Evolutionary conservation across 1,284 basidiomycete genomes (phyloP).

Genomic region (Sanguinoderma infundibulare): DNA sequence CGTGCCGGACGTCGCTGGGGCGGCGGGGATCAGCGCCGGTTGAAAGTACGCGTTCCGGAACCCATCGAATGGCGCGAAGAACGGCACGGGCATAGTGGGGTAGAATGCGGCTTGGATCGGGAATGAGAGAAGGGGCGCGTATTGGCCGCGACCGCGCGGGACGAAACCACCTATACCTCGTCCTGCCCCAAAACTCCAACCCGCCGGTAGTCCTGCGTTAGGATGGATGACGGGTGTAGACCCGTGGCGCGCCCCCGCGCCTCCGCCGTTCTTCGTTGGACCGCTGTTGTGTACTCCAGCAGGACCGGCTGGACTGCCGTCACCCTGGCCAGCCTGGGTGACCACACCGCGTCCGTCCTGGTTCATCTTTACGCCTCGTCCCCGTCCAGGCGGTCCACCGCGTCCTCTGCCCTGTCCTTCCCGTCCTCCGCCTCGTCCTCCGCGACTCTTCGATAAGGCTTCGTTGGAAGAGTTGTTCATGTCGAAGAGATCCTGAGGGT

Average conservation of each 20-base stretch:
- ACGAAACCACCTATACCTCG: not conserved
- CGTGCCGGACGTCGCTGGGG: not conserved
- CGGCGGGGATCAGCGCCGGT: not conserved
- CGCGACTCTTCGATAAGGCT: not conserved
- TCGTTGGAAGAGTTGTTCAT: not conserved
- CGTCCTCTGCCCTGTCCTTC: not conserved
- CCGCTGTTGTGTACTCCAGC: not conserved
- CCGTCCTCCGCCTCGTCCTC: not conserved
- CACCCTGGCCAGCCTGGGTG: not conserved
- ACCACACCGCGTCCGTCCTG: not conserved
- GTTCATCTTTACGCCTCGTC: not conserved
- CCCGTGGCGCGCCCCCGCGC: not conserved
- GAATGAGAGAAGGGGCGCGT: not conserved
- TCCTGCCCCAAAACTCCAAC: not conserved
- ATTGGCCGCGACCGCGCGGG: not conserved
- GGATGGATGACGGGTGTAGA: not conserved
- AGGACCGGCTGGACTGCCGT: no score
- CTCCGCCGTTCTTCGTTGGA: not conserved
- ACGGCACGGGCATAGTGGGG: not conserved
- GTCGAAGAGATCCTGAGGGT: not conserved
- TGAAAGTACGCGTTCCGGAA: not conserved
- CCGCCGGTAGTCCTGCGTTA: not conserved
- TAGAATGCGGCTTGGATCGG: not conserved
- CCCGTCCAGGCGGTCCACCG: not conserved
- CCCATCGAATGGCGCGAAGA: not conserved